Evolutionary conservation across 768 basidiomycete genomes (phyloP).

Genomic region (Phlebiopsis gigantea): DNA sequence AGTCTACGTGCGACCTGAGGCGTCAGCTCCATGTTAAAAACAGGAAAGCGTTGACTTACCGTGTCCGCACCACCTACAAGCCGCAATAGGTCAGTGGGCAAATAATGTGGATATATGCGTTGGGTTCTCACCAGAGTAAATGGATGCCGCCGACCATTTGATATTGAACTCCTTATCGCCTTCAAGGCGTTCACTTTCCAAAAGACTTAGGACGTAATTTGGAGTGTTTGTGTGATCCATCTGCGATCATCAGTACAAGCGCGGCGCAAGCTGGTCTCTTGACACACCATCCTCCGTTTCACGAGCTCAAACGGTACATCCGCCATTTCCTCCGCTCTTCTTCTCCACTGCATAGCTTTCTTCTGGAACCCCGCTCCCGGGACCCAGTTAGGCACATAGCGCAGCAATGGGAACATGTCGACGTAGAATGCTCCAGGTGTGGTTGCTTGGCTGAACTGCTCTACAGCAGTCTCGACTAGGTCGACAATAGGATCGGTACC

Average conservation of each 20-base stretch:
- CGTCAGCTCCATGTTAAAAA: neutral
- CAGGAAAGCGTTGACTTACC: conserved; percentile 19
- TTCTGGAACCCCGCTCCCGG: conserved; percentile 22
- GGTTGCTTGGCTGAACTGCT: conserved; percentile 16
- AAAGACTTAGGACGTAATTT: conserved; percentile 47
- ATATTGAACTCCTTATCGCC: conserved; percentile 54
- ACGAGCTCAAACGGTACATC: conserved; percentile 27
- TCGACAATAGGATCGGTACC: conserved; percentile 30
- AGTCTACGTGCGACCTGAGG: conserved; percentile 2
- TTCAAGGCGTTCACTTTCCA: conserved; percentile 44
- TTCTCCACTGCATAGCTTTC: neutral
- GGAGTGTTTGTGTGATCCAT: conserved; percentile 49
- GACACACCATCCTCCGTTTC: conserved; percentile 28
- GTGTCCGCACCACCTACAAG: conserved; percentile 31
- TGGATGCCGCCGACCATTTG: conserved; percentile 48
- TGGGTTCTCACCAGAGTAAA: conserved; percentile 14
- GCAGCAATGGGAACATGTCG: conserved; percentile 15
- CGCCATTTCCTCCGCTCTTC: conserved; percentile 3
- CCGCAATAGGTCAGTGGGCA: conserved; percentile 4
- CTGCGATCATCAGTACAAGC: conserved; percentile 27
- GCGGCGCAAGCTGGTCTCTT: neutral
- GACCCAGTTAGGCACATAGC: conserved; percentile 21
- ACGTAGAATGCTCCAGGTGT: conserved; percentile 21
- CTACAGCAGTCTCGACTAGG: conserved; percentile 22
- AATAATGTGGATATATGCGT: neutral